Evolutionary conservation across 495 filamentous ascomycete genomes (phyloP).

Genomic region (Annulohypoxylon moriforme): DNA sequence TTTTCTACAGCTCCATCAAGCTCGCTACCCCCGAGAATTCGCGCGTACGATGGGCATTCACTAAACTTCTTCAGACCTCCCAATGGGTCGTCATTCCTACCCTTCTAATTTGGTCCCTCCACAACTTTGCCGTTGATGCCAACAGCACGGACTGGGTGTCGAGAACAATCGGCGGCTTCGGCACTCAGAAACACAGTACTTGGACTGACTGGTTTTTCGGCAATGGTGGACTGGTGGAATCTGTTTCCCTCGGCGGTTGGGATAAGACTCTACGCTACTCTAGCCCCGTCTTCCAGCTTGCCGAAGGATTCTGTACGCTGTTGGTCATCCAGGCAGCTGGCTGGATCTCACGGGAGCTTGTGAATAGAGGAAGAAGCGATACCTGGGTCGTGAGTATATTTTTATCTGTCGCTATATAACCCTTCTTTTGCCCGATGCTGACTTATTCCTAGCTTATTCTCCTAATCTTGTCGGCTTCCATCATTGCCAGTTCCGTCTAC

Average conservation of each 20-base stretch:
- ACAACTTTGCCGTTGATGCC: conserved; percentile 89
- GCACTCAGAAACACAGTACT: conserved; percentile 69
- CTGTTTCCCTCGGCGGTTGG: conserved; percentile 84
- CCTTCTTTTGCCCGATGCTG: conserved; percentile 35
- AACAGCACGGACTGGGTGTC: conserved; percentile 82
- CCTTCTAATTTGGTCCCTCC: conserved; percentile 92
- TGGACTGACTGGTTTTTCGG: conserved; percentile 88
- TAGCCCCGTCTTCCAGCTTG: conserved; percentile 93
- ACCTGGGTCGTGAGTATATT: conserved; percentile 90
- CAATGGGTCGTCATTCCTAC: conserved; percentile 87
- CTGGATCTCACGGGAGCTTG: conserved; percentile 94
- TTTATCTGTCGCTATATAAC: background rate
- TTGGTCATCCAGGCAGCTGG: conserved; percentile 95
- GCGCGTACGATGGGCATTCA: conserved; percentile 75
- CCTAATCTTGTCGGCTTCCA: conserved; percentile 84
- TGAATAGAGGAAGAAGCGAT: conserved; percentile 90
- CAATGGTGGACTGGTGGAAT: conserved; percentile 79
- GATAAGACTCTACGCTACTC: conserved; percentile 90
- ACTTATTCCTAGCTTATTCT: conserved; percentile 76
- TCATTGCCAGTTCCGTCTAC: conserved; percentile 93
- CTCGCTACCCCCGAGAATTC: conserved; percentile 84
- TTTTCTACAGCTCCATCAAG: conserved; percentile 82
- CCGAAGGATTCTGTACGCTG: conserved; percentile 95
- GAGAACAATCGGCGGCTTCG: conserved; percentile 73
- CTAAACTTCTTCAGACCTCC: conserved; percentile 71